Evolutionary conservation across 768 basidiomycete genomes (phyloP).

Genomic region (Gymnopilus junonius): DNA sequence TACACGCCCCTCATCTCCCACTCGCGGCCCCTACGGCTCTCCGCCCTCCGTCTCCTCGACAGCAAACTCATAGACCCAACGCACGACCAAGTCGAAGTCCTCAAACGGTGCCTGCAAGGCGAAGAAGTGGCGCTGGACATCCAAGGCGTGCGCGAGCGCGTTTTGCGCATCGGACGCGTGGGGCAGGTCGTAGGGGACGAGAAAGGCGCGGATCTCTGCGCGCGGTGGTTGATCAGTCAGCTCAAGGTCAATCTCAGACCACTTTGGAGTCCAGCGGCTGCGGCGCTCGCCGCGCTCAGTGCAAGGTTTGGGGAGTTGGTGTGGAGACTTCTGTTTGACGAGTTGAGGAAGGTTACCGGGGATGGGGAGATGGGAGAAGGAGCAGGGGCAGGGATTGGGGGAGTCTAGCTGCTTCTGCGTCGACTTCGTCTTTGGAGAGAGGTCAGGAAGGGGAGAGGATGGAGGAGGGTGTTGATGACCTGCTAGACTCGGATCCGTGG

Average conservation of each 20-base stretch:
- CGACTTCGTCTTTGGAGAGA: slow-evolving; percentile 11
- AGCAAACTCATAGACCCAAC: slow-evolving; percentile 51
- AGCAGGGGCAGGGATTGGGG: background rate
- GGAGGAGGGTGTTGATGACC: slow-evolving; percentile 5
- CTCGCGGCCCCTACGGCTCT: slow-evolving; percentile 65
- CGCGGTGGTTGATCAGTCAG: slow-evolving; percentile 82
- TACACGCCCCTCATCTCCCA: slow-evolving; percentile 70
- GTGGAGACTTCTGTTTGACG: slow-evolving; percentile 72
- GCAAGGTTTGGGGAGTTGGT: slow-evolving; percentile 68
- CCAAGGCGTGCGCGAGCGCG: slow-evolving; percentile 83
- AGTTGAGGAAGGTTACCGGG: slow-evolving; percentile 48
- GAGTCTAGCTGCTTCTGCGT: background rate
- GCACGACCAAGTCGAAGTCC: slow-evolving; percentile 51
- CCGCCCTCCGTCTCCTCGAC: slow-evolving; percentile 64
- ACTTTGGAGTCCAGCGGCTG: slow-evolving; percentile 82
- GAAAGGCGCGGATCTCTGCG: slow-evolving; percentile 63
- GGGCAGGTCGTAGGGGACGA: slow-evolving; percentile 64
- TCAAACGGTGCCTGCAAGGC: slow-evolving; percentile 73
- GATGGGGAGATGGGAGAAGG: background rate
- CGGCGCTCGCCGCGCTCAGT: slow-evolving; percentile 59
- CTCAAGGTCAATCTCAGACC: slow-evolving; percentile 94
- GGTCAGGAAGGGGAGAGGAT: slow-evolving; percentile 17
- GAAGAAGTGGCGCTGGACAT: slow-evolving; percentile 83
- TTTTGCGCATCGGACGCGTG: slow-evolving; percentile 76
- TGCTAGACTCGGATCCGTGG: slow-evolving; percentile 42